Conservation (phyloP, 257 asterid species). For the Solanum arcanum region DNA sequence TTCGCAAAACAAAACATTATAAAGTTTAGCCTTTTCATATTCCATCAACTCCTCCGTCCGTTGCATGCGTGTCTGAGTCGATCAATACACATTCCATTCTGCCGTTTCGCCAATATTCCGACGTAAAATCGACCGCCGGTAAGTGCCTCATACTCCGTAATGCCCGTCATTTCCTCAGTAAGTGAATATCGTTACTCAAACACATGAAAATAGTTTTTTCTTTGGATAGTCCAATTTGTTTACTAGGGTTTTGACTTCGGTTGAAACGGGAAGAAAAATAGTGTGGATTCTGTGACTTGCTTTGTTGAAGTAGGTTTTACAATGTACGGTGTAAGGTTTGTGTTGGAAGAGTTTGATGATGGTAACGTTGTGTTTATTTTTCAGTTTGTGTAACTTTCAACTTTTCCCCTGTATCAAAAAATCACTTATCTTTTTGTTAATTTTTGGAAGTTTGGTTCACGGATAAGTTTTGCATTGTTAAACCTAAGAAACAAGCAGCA, state of each 20-base stretch:
- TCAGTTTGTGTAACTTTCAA: not conserved
- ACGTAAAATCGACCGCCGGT: not conserved
- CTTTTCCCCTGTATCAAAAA: not conserved
- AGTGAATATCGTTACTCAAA: not conserved
- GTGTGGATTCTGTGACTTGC: not conserved
- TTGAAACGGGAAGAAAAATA: not conserved
- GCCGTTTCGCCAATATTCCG: not conserved
- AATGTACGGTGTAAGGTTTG: not conserved
- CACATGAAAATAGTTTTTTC: not conserved
- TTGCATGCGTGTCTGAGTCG: not conserved
- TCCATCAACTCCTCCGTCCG: not conserved
- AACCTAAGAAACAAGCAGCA: not conserved
- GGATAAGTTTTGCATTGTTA: not conserved
- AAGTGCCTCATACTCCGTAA: not conserved
- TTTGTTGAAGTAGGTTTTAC: not conserved
- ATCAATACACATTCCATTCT: not conserved
- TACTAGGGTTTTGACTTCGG: not conserved
- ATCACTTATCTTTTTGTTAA: not conserved
- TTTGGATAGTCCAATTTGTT: not conserved
- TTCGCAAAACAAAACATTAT: not conserved
- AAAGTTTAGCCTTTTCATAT: not conserved
- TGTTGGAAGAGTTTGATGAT: not conserved
- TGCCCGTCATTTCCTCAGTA: not conserved
- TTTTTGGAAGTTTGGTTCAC: not conserved
- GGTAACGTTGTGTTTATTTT: not conserved